A percentile compares a stretch with the other conserved stretches of the same genome.
phyloP scores from a whole-genome alignment of 768 basidiomycete genomes.

The Pulveroboletus ravenelii region DNA sequence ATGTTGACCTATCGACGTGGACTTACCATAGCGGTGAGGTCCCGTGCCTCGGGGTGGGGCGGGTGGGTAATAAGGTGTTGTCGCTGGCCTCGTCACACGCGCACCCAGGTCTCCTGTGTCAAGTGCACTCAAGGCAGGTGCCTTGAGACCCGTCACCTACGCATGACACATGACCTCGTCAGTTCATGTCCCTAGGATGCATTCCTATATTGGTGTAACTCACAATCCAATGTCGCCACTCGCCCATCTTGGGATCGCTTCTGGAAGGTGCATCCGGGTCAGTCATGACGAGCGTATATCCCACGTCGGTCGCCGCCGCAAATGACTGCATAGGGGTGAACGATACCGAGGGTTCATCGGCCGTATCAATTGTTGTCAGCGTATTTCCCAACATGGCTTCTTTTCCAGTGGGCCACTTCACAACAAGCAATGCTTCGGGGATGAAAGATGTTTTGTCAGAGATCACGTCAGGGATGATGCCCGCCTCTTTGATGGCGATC shows the following conservation, averaged over 20 bases:
- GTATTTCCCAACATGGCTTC: constrained; percentile 36
- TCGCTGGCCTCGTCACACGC: constrained; percentile 41
- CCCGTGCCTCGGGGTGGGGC: constrained; percentile 51
- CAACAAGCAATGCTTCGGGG: constrained; percentile 26
- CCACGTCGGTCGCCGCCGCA: constrained; percentile 28
- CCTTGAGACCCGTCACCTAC: constrained; percentile 38
- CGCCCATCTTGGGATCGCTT: constrained; percentile 41
- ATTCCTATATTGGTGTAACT: constrained; percentile 7
- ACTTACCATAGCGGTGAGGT: constrained; percentile 52
- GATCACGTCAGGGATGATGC: constrained; percentile 31
- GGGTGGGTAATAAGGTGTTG: constrained; percentile 55
- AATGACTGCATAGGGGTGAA: constrained; percentile 41
- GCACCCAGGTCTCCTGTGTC: constrained; percentile 34
- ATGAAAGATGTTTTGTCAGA: constrained; percentile 19
- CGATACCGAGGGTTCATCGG: constrained; percentile 47
- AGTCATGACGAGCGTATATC: constrained; percentile 52
- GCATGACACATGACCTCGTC: neutral
- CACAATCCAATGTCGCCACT: constrained; percentile 59
- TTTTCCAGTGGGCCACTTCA: constrained; percentile 28
- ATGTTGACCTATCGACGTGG: neutral
- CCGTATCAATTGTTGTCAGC: constrained; percentile 34
- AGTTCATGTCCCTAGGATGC: neutral
- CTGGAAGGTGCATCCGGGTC: constrained; percentile 58
- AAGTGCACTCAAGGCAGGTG: constrained; percentile 28
- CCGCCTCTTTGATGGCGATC: constrained; percentile 11